phyloP scores from a whole-genome alignment of 2,329 filamentous ascomycete species.

The Alternaria dauci region DNA sequence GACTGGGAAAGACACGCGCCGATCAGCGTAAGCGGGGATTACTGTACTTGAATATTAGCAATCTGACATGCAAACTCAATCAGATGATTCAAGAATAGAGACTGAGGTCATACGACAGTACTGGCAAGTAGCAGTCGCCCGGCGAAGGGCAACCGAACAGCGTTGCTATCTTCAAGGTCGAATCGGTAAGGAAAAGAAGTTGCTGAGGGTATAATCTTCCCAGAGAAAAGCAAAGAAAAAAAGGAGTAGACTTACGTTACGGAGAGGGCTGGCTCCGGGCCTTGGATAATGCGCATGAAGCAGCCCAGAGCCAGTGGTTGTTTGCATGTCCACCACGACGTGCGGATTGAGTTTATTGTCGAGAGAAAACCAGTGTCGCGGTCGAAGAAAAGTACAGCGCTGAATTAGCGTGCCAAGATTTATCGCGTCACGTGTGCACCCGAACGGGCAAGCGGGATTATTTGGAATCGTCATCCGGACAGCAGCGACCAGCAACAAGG shows the following conservation, averaged over 20 bases:
- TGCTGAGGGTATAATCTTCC: conserved; percentile 77
- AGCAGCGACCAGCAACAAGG: background rate
- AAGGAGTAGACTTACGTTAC: conserved; percentile 15
- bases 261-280: conserved; percentile 10
- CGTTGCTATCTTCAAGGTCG: conserved; percentile 82
- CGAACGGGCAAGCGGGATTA: conserved; percentile 15
- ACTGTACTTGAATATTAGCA: conserved; percentile 23
- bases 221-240: conserved; percentile 29
- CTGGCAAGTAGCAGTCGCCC: conserved; percentile 88
- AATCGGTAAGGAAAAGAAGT: conserved; percentile 92
- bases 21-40: conserved; percentile 9
- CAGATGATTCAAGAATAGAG: background rate
- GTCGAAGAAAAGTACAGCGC: conserved; percentile 32
- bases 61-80: conserved; percentile 7
- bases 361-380: conserved; percentile 20
- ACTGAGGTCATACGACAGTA: conserved; percentile 76
- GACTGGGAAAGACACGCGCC: background rate
- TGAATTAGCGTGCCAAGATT: conserved; percentile 28
- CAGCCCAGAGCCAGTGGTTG: conserved; percentile 15
- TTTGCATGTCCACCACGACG: background rate
- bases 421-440: conserved; percentile 14
- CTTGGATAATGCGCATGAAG: conserved; percentile 4
- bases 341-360: conserved; percentile 1
- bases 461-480: conserved; percentile 21
- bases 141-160: conserved; percentile 70